phyloP scores from a whole-genome alignment of 768 basidiomycete genomes.

The Kondoa subrosea region DNA sequence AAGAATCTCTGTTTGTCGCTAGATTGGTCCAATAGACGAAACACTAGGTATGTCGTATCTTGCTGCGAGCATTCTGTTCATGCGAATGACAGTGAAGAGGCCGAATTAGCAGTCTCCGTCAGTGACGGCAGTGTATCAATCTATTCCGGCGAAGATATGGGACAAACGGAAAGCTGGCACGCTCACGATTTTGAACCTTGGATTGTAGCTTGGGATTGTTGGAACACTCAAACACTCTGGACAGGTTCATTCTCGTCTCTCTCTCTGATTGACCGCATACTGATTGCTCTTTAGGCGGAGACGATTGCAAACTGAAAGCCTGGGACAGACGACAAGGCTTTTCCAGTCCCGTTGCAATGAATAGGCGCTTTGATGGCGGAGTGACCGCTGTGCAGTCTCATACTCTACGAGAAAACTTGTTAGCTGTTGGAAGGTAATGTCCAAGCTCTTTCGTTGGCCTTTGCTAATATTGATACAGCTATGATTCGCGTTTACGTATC shows the following conservation, averaged over 20 bases:
- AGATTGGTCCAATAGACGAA: conserved; percentile 65
- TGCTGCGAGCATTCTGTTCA: background rate
- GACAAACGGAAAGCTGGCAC: conserved; percentile 49
- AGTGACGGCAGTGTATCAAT: conserved; percentile 52
- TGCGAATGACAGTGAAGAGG: conserved; percentile 16
- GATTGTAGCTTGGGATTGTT: conserved; percentile 80
- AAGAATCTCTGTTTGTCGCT: conserved; percentile 69
- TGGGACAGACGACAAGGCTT: conserved; percentile 71
- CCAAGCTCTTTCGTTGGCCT: background rate
- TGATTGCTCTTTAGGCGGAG: conserved; percentile 48
- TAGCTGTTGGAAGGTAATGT: conserved; percentile 74
- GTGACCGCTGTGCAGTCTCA: conserved; percentile 78
- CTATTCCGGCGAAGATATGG: conserved; percentile 34
- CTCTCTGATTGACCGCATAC: background rate
- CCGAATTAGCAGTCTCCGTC: conserved; percentile 52
- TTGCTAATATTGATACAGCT: conserved; percentile 39
- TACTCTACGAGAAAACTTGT: conserved; percentile 55
- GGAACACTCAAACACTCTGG: conserved; percentile 54
- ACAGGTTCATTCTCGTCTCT: conserved; percentile 45
- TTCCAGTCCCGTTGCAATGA: conserved; percentile 46
- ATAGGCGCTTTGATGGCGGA: conserved; percentile 79
- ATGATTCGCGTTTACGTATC: conserved; percentile 59
- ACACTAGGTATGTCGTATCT: background rate
- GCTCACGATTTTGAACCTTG: conserved; percentile 91
- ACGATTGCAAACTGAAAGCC: conserved; percentile 70